Conservation (phyloP, 2,329 filamentous ascomycete genomes). For the Eutypella sp. region DNA sequence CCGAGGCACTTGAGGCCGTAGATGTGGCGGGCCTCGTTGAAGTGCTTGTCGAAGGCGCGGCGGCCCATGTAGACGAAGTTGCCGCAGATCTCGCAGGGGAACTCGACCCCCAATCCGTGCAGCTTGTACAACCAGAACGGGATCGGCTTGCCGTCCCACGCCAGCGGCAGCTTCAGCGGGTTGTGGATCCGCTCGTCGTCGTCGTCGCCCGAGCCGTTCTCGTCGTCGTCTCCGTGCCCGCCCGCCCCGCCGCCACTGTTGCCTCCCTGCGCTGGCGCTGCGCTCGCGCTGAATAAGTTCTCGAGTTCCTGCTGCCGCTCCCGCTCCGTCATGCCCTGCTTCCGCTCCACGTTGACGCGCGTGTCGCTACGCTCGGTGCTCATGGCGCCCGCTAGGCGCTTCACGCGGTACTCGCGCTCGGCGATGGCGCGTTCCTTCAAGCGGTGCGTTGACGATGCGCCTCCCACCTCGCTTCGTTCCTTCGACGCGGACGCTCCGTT, state of each 20-base stretch:
- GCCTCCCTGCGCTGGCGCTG: conserved; percentile 42
- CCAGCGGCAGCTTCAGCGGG: conserved; percentile 88
- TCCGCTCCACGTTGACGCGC: conserved; percentile 89
- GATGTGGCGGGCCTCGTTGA: conserved; percentile 88
- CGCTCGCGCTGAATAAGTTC: conserved; percentile 60
- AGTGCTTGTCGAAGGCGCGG: conserved; percentile 96
- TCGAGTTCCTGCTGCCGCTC: conserved; percentile 93
- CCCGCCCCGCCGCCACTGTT: conserved; percentile 48
- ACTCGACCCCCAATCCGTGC: conserved; percentile 91
- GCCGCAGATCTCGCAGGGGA: conserved; percentile 92
- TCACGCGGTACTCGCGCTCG: conserved; percentile 79
- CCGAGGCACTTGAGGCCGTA: conserved; percentile 92
- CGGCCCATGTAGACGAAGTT: conserved; percentile 99
- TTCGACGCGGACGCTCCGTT: conserved; percentile 37
- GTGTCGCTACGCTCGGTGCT: conserved; percentile 85
- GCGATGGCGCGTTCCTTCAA: conserved; percentile 88
- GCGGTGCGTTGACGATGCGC: conserved; percentile 32
- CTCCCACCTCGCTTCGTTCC: conserved; percentile 19
- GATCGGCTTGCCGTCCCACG: conserved; percentile 98
- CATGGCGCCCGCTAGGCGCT: conserved; percentile 75
- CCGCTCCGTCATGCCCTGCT: conserved; percentile 94
- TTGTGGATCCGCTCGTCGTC: conserved; percentile 93
- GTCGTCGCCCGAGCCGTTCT: conserved; percentile 58
- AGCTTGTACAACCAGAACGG: conserved; percentile 98
- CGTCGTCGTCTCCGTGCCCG: conserved; percentile 51